These are phyloP conservation scores for Exophiala alcalophila DNA, from an alignment of 2,329 filamentous ascomycete species.

Conservation along the genomic window DNA sequence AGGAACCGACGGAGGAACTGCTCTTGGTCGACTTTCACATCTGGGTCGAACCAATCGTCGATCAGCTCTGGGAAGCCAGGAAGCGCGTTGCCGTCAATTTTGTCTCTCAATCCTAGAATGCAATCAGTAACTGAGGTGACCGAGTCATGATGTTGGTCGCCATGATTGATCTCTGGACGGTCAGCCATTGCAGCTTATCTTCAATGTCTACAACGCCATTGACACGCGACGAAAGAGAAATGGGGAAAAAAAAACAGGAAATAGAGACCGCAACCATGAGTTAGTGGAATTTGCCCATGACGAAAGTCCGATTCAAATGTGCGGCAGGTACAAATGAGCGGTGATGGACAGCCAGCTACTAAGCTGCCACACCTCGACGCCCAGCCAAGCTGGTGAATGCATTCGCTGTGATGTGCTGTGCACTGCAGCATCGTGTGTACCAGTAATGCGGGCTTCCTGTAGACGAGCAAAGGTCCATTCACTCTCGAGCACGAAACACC, in stretches of 20 bases:
- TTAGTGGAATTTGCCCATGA: slow-evolving; percentile 1
- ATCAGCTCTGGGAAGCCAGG: slow-evolving; percentile 20
- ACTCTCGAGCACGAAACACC: slow-evolving; percentile 4
- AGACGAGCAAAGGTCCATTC: not conserved
- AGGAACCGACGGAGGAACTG: slow-evolving; percentile 24
- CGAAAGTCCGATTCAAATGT: not conserved
- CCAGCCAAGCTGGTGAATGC: not conserved
- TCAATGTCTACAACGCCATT: slow-evolving; percentile 4
- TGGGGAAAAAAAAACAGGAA: not conserved
- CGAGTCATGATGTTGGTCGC: slow-evolving; percentile 17
- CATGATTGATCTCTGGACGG: slow-evolving; percentile 15
- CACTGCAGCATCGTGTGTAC: slow-evolving; percentile 4
- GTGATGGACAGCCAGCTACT: slow-evolving; percentile 11
- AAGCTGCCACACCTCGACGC: not conserved
- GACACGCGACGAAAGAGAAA: slow-evolving; percentile 5
- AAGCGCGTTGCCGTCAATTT: slow-evolving; percentile 20
- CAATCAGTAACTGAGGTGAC: slow-evolving; percentile 24
- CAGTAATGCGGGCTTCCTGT: slow-evolving; percentile 2
- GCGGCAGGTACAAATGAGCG: slow-evolving; percentile 8
- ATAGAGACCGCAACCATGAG: not conserved
- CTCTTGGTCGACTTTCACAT: slow-evolving; percentile 21
- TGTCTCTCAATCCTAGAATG: slow-evolving; percentile 19
- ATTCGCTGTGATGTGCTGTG: not conserved
- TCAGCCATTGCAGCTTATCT: slow-evolving; percentile 14
- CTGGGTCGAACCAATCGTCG: slow-evolving; percentile 23